Evolutionary conservation across 2,329 filamentous ascomycete genomes (phyloP), one percentile per base, ranked within the genome.

Genomic region (Aspergillus japonicus): DNA sequence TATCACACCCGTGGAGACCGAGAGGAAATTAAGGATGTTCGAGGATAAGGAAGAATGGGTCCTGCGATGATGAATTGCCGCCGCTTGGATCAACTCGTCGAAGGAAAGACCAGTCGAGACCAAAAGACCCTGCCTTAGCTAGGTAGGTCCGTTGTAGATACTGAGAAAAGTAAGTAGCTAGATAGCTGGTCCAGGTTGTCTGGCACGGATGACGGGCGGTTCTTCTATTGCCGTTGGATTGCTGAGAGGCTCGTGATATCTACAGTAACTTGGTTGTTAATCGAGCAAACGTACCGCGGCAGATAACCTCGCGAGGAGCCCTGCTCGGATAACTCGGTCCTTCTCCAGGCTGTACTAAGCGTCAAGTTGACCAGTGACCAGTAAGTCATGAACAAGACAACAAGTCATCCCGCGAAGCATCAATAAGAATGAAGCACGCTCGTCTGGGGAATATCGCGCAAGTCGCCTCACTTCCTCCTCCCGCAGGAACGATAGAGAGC

Each of bases 371-470:
- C 26, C 26, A 8, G 26, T 26, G 26, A 8, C 26, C 26, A 35
- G 3, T 35, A 35, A 35, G 10, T 35, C 26, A 7, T 26, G 26
- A 23, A 12, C 11, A 33, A 33, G 7, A 12, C 31, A 33, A 33
- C 31, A 39, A 39, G 35, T 39, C n/a, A 39, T 23, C 5, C 35
- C 14, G 35, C 14, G 14, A 16, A 42, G 39, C 39, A 19, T n/a
- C 39, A 42, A 42, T 42, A 42, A n/a, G 39, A 42, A 42, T 8
- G 5, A 35, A 35, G 33, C 39, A n/a, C 5, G 6, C 39, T 16
- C 16, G 26, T 54, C 42, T 29, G 52, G 52, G 42, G 52, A 16
- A 54, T 54, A 54, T 48, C 52, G 42, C 52, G 52, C 52, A 54
- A 26, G 42, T 48, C 39, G 52, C 52, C 52, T 54, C 52, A 54